Percentiles rank a stretch among this genome's conserved stretches.
phyloP scores from a whole-genome alignment of 257 asterid species.

The Gentiana macrophylla region DNA sequence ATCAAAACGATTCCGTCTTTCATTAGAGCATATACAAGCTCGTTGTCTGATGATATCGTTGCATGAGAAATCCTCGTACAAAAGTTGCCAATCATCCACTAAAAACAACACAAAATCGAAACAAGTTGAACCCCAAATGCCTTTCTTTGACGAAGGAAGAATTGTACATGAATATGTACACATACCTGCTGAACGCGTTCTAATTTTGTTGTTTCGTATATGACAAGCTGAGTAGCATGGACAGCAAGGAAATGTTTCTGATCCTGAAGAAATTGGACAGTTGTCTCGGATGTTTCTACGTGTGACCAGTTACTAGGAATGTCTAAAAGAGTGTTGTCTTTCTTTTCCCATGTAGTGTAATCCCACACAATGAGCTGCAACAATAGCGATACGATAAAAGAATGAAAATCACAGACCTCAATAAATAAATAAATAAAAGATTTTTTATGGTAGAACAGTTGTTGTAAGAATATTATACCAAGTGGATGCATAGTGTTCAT shows the following conservation, averaged over 20 bases:
- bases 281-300: constrained; percentile 40
- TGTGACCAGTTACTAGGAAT: constrained; percentile 41
- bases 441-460: background rate
- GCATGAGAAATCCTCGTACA: constrained; percentile 57
- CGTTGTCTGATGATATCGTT: constrained; percentile 45
- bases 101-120: background rate
- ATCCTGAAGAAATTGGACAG: constrained; percentile 45
- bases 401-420: no score
- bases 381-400: background rate
- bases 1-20: constrained; percentile 51
- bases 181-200: constrained; percentile 55
- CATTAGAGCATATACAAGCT: constrained; percentile 47
- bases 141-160: no score
- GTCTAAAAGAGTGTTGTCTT: constrained; percentile 37
- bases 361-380: constrained; percentile 63
- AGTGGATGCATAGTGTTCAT: no score
- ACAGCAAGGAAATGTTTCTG: constrained; percentile 53
- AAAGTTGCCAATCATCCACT: constrained; percentile 65
- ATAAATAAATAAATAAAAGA: no score
- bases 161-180: background rate
- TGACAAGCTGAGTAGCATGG: constrained; percentile 70
- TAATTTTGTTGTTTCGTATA: constrained; percentile 50
- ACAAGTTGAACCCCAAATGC: background rate
- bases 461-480: background rate
- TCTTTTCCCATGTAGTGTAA: constrained; percentile 45